Base-by-base conservation (phyloP, 345 rosid genomes). In the Cochlearia excelsa region DNA sequence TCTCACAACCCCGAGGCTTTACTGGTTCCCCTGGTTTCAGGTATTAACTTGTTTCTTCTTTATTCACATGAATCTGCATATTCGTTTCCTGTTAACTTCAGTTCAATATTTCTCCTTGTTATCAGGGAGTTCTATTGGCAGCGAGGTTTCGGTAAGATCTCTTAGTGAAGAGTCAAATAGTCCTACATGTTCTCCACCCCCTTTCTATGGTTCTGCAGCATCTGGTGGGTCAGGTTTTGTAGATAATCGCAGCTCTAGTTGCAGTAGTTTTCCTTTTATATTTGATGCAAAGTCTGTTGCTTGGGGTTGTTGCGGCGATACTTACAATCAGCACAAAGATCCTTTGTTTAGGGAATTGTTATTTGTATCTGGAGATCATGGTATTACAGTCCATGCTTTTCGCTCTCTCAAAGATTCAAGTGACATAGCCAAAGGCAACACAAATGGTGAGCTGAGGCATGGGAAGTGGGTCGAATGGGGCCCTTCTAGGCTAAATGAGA, bases 391-490 rank as follows among this genome's bases (percentile, higher is more conserved):
- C 75, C 99, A 93, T 75, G 97, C 90, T 44, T 93, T 93, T 72
- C 66, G 84, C 60, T 71, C 52, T 51, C 74, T 59, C 68, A 77
- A 75, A 56, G 65, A 67, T 44, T 57, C 63, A 49, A 58, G 54
- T 70, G 78, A 70, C 64, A 34, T 35, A 31, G 46, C 64, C 30
- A 62, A 57, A 45, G 26, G 67, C 51, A 53, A 55, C 27, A 45
- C 61, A 62, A 81, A 77, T 57, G 79, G 71, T 58, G 80, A 81
- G 63, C 65, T 66, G 64, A 73, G 58, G 74, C 70, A 74, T 60
- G 99, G 97, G 67, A 76, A 82, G 65, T 93, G 97, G 99, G 87
- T 82, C 61, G 79, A 87, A 51, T 93, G 99, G 97, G 95, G 96
- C 35, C 95, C 99, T 71, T 78, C 70, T 34, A 54, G 66, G 60